Conservation (phyloP, 2,329 filamentous ascomycete species). For the Fusarium abutilonis region DNA sequence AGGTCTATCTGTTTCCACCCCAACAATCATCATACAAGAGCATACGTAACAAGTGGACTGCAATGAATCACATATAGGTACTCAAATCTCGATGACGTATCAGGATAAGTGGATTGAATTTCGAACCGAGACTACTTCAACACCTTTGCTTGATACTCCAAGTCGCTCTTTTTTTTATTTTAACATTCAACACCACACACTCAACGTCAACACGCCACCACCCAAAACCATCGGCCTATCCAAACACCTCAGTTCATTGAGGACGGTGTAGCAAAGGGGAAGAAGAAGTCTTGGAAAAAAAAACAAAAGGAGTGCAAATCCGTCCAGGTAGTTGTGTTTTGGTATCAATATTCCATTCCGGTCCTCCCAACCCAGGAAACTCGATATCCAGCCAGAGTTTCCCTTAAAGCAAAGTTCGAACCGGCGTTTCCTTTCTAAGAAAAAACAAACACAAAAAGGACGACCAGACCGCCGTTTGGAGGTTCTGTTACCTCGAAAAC, state of each 20-base stretch:
- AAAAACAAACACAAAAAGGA: constrained; percentile 27
- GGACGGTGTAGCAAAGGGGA: constrained; percentile 1
- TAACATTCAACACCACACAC: constrained; percentile 4
- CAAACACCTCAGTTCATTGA: not conserved
- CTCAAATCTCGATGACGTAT: not conserved
- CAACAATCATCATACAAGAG: not conserved
- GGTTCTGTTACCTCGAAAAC: constrained; percentile 24
- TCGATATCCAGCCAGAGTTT: constrained; percentile 26
- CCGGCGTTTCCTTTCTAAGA: constrained; percentile 31
- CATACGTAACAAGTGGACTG: not conserved
- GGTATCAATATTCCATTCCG: constrained; percentile 42
- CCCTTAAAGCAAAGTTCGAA: constrained; percentile 15
- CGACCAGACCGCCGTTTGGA: constrained; percentile 13
- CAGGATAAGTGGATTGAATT: constrained; percentile 21
- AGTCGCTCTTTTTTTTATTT: constrained; percentile 10
- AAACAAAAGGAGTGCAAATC: constrained; percentile 34
- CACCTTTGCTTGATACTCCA: constrained; percentile 9
- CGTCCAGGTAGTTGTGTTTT: constrained; percentile 39
- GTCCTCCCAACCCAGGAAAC: constrained; percentile 17
- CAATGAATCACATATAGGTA: not conserved
- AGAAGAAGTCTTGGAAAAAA: constrained; percentile 12
- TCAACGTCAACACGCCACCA: constrained; percentile 17
- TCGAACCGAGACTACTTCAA: constrained; percentile 21
- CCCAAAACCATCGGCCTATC: constrained; percentile 22
- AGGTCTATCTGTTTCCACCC: too few relatives aligned